Percentiles rank a stretch among this genome's conserved stretches.
Conservation (phyloP, 371 early-diverging fungal genomes). For the Smittium culicis region DNA sequence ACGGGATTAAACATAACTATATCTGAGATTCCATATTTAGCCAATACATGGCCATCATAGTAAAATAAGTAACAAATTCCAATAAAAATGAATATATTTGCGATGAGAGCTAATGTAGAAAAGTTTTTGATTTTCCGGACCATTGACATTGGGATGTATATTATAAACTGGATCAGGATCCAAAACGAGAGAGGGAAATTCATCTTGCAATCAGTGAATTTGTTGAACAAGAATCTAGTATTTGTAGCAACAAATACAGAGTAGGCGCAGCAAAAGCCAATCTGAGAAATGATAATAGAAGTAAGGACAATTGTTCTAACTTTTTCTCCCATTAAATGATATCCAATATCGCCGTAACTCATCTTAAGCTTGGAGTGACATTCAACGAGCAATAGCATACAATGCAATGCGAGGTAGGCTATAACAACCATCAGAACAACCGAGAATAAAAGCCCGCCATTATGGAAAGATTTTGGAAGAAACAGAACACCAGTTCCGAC, state of each 20-base stretch:
- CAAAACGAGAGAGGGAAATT: slow-evolving; percentile 35
- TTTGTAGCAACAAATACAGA: slow-evolving; percentile 75
- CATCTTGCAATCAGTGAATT: slow-evolving; percentile 40
- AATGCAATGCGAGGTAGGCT: slow-evolving; percentile 48
- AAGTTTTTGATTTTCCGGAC: slow-evolving; percentile 76
- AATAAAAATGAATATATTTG: slow-evolving; percentile 69
- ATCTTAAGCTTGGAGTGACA: slow-evolving; percentile 50
- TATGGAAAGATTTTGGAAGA: slow-evolving; percentile 65
- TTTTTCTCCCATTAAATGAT: slow-evolving; percentile 58
- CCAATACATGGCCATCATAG: slow-evolving; percentile 52
- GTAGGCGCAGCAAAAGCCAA: slow-evolving; percentile 79
- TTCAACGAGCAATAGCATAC: slow-evolving; percentile 49
- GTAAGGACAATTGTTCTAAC: slow-evolving; percentile 60
- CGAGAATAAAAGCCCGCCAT: slow-evolving; percentile 59
- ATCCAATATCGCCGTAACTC: slow-evolving; percentile 85
- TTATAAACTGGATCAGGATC: slow-evolving; percentile 48
- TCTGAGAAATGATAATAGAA: slow-evolving; percentile 74
- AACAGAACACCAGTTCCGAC: slow-evolving; percentile 69
- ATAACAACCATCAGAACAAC: slow-evolving; percentile 43
- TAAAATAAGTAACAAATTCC: slow-evolving; percentile 71
- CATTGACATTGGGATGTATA: slow-evolving; percentile 67
- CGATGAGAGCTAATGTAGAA: slow-evolving; percentile 69
- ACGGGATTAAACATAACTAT: slow-evolving; percentile 38
- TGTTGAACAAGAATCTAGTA: slow-evolving; percentile 47
- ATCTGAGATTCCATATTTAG: slow-evolving; percentile 39